phyloP scores from a whole-genome alignment of 129 eudicot genomes.

The Tagetes patula region DNA sequence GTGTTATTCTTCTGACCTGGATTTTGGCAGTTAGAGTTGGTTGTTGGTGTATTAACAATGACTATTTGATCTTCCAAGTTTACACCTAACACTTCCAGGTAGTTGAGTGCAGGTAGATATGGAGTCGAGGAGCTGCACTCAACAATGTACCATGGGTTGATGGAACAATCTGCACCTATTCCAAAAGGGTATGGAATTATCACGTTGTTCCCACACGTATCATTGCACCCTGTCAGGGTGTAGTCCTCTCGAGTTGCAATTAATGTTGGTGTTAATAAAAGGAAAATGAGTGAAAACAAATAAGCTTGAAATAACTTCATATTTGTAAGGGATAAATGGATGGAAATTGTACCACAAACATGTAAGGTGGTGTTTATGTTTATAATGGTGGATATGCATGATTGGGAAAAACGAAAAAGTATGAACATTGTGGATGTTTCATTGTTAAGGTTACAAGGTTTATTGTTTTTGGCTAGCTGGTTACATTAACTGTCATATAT shows the following conservation, averaged over 20 bases:
- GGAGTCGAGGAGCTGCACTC: neutral
- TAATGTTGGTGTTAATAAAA: neutral
- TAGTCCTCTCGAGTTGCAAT: neutral
- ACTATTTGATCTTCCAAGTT: neutral
- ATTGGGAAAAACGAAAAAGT: too few relatives aligned
- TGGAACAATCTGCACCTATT: neutral
- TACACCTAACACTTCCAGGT: neutral
- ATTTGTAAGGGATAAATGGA: neutral
- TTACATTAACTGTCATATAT: too few relatives aligned
- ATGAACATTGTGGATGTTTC: too few relatives aligned
- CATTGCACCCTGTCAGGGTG: neutral
- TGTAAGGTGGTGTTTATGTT: too few relatives aligned
- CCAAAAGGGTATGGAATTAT: slow-evolving; percentile 10
- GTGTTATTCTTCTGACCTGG: neutral
- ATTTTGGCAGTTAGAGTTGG: neutral
- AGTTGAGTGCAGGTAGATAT: neutral
- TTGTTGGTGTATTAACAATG: neutral
- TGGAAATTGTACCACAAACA: too few relatives aligned
- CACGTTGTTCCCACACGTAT: neutral
- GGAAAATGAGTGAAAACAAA: neutral
- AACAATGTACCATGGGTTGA: neutral
- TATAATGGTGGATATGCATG: too few relatives aligned
- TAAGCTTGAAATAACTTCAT: slow-evolving; percentile 21
- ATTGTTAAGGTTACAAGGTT: too few relatives aligned
- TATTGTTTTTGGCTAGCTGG: too few relatives aligned